phyloP scores from a whole-genome alignment of 2,329 filamentous ascomycete species.

The Keithomyces neogunnii region DNA sequence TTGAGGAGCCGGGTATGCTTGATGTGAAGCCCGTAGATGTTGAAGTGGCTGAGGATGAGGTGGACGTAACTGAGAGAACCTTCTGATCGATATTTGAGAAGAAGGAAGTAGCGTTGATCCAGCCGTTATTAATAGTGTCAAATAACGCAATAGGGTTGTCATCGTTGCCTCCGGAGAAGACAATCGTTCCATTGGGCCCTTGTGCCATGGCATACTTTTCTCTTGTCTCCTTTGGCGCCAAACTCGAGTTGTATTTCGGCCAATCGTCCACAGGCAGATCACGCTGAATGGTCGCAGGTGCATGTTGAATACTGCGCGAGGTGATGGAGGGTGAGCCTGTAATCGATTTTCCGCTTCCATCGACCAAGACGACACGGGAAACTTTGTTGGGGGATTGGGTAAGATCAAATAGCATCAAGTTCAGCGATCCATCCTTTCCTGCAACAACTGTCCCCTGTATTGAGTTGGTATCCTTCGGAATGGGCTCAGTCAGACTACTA shows the following conservation, averaged over 20 bases:
- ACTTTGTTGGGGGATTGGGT: slow-evolving; percentile 66
- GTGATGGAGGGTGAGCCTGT: slow-evolving; percentile 35
- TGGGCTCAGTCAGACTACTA: slow-evolving; percentile 50
- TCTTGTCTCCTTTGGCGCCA: slow-evolving; percentile 56
- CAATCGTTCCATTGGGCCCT: slow-evolving; percentile 56
- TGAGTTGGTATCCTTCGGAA: slow-evolving; percentile 47
- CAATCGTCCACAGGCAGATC: slow-evolving; percentile 54
- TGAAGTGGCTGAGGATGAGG: slow-evolving; percentile 19
- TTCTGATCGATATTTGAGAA: slow-evolving; percentile 41
- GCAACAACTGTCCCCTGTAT: slow-evolving; percentile 57
- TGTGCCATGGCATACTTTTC: slow-evolving; percentile 66
- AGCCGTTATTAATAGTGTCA: slow-evolving; percentile 64
- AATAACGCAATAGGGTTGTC: slow-evolving; percentile 68
- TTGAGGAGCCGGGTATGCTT: slow-evolving; percentile 14
- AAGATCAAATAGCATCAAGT: slow-evolving; percentile 72
- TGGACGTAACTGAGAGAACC: slow-evolving; percentile 22
- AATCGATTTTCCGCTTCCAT: slow-evolving; percentile 47
- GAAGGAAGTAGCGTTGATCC: slow-evolving; percentile 62
- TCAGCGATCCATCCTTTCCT: slow-evolving; percentile 68
- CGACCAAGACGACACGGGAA: slow-evolving; percentile 58
- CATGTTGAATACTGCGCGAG: slow-evolving; percentile 11
- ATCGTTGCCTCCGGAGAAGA: slow-evolving; percentile 67
- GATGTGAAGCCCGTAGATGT: slow-evolving; percentile 12
- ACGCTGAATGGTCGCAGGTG: slow-evolving; percentile 13
- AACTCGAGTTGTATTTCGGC: slow-evolving; percentile 69